phyloP scores from a whole-genome alignment of 768 basidiomycete genomes.

The Tephrocybe sp. region DNA sequence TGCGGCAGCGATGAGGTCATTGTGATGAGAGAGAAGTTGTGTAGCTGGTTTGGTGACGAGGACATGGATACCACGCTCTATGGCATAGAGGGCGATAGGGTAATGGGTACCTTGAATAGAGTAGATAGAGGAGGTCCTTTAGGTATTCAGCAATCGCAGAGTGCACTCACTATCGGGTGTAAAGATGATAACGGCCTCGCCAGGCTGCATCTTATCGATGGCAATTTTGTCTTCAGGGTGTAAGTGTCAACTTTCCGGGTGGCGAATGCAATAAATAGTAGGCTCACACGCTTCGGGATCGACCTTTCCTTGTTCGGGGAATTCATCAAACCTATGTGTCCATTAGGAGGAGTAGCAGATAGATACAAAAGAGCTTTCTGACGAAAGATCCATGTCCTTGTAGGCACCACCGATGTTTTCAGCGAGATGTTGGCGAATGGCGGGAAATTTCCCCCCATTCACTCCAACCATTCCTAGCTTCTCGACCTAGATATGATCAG shows the following conservation, averaged over 20 bases:
- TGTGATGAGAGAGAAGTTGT: constrained; percentile 82
- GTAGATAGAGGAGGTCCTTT: not conserved
- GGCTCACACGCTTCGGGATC: constrained; percentile 82
- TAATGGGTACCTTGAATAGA: constrained; percentile 76
- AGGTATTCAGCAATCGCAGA: not conserved
- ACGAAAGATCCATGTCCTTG: constrained; percentile 86
- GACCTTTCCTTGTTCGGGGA: constrained; percentile 65
- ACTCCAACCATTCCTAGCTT: constrained; percentile 87
- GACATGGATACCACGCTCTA: constrained; percentile 84
- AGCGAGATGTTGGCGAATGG: constrained; percentile 75
- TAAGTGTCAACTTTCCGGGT: not conserved
- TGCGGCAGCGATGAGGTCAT: constrained; percentile 72
- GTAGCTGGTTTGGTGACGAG: constrained; percentile 94
- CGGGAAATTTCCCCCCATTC: constrained; percentile 85
- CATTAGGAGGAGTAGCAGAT: not conserved
- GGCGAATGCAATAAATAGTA: not conserved
- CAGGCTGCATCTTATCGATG: constrained; percentile 73
- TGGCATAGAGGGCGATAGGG: constrained; percentile 82
- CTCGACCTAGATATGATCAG: constrained; percentile 50
- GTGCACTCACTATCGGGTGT: constrained; percentile 77
- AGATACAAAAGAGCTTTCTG: constrained; percentile 25
- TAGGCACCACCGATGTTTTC: constrained; percentile 84
- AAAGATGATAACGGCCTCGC: constrained; percentile 91
- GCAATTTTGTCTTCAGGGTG: constrained; percentile 70
- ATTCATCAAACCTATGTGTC: constrained; percentile 67